phyloP scores from a whole-genome alignment of 2,329 filamentous ascomycete genomes.

The Scedosporium apiospermum region DNA sequence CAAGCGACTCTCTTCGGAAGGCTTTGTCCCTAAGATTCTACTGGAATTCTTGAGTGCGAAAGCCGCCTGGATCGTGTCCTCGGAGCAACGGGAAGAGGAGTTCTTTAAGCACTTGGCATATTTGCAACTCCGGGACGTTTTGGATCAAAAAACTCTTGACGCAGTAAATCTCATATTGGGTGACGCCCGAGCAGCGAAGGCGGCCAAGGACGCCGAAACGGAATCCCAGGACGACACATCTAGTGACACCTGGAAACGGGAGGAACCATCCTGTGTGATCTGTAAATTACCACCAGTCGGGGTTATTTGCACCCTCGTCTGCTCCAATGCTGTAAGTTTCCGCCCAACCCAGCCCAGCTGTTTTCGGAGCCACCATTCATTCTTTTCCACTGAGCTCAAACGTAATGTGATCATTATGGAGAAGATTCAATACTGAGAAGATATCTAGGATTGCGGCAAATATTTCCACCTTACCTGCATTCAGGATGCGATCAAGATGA shows the following conservation, averaged over 20 bases:
- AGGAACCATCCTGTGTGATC: background rate
- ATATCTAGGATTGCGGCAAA: background rate
- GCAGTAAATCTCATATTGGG: slow-evolving; percentile 34
- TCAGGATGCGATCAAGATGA: background rate
- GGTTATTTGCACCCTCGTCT: slow-evolving; percentile 1
- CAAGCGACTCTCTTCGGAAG: slow-evolving; percentile 39
- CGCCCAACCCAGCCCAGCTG: background rate
- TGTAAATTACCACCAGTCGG: background rate
- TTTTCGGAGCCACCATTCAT: background rate
- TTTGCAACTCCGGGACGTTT: slow-evolving; percentile 36
- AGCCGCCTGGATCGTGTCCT: slow-evolving; percentile 40
- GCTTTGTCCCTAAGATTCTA: slow-evolving; percentile 43
- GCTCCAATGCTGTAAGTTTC: slow-evolving; percentile 5
- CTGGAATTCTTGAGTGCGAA: slow-evolving; percentile 41
- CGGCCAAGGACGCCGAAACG: slow-evolving; percentile 1
- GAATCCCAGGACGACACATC: background rate
- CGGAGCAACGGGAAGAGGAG: slow-evolving; percentile 38
- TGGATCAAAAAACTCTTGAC: slow-evolving; percentile 33
- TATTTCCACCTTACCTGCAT: slow-evolving; percentile 3
- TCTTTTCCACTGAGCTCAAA: background rate
- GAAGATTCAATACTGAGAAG: background rate
- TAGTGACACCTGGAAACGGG: background rate
- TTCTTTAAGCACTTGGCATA: slow-evolving; percentile 45
- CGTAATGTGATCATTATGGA: background rate
- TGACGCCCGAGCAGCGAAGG: slow-evolving; percentile 25